Evolutionary conservation across 1,284 basidiomycete genomes (phyloP).

Genomic region (Erythrobasidium hasegawianum): DNA sequence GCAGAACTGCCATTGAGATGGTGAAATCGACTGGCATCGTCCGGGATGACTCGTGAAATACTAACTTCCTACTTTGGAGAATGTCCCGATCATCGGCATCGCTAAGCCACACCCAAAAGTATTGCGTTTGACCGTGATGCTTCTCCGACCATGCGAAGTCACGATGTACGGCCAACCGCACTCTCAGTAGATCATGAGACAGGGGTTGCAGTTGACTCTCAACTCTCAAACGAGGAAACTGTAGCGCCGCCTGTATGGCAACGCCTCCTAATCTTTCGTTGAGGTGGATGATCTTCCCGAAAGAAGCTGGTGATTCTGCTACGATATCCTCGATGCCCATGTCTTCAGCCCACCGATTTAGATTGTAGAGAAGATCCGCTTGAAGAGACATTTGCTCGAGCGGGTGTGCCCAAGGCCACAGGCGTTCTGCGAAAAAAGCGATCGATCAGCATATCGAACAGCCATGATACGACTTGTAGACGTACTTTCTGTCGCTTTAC

Average conservation of each 20-base stretch:
- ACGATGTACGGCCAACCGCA: constrained; percentile 58
- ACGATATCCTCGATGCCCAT: constrained; percentile 73
- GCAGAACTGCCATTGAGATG: constrained; percentile 59
- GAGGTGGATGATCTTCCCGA: constrained; percentile 79
- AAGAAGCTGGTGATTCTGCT: constrained; percentile 64
- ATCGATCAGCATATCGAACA: no score
- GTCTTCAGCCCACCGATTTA: constrained; percentile 80
- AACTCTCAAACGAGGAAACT: constrained; percentile 76
- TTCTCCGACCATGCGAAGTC: constrained; percentile 79
- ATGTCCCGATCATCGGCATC: constrained; percentile 74
- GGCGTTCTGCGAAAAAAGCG: constrained; percentile 58
- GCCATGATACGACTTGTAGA: no score
- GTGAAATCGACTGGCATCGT: constrained; percentile 70
- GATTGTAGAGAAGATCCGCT: constrained; percentile 71
- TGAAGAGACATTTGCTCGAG: constrained; percentile 72
- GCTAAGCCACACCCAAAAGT: constrained; percentile 96
- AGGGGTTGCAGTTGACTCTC: constrained; percentile 69
- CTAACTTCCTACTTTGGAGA: constrained; percentile 71
- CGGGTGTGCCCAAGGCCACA: constrained; percentile 97
- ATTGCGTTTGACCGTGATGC: constrained; percentile 71
- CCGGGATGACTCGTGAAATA: constrained; percentile 65
- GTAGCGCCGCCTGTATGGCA: constrained; percentile 72
- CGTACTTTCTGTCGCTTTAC: constrained; percentile 60
- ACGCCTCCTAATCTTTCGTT: constrained; percentile 82
- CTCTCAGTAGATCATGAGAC: constrained; percentile 74